Evolutionary conservation across 1,284 basidiomycete genomes (phyloP).

Genomic region (Leccinum solheimii): DNA sequence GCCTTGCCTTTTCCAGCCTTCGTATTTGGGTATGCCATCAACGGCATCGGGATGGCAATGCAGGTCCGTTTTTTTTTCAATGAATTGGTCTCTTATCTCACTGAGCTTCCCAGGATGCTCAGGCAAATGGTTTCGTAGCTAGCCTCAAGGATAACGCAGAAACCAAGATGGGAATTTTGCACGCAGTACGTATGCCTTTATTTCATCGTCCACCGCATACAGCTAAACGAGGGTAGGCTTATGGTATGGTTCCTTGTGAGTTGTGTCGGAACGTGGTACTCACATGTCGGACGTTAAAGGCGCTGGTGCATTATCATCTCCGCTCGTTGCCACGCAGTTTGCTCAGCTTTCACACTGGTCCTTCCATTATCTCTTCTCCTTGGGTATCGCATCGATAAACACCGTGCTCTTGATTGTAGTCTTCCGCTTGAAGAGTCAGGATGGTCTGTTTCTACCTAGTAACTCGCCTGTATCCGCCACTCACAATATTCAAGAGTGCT

Average conservation of each 20-base stretch:
- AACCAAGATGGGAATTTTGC: conserved; percentile 34
- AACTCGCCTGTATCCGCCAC: neutral
- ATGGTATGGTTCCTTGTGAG: conserved; percentile 22
- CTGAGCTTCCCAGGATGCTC: conserved; percentile 25
- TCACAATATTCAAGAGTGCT: conserved; percentile 29
- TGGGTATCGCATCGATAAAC: conserved; percentile 55
- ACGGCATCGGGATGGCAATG: conserved; percentile 60
- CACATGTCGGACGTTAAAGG: conserved; percentile 37
- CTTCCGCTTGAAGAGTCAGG: conserved; percentile 57
- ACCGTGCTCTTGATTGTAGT: conserved; percentile 43
- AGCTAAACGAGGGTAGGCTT: conserved; percentile 30
- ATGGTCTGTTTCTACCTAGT: conserved; percentile 39
- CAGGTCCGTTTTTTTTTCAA: conserved; percentile 26
- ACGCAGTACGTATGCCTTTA: conserved; percentile 20
- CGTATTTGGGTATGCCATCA: conserved; percentile 55
- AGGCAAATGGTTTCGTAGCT: conserved; percentile 36
- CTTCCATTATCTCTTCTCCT: conserved; percentile 63
- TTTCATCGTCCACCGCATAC: neutral
- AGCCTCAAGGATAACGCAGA: conserved; percentile 31
- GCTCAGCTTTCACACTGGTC: conserved; percentile 53
- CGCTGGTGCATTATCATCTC: conserved; percentile 57
- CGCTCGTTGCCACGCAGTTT: conserved; percentile 66
- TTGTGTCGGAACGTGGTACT: neutral
- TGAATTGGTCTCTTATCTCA: neutral
- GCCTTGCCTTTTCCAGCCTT: conserved; percentile 66